Base-by-base conservation (phyloP, 805 yeast genomes). In the Lachancea cidri region DNA sequence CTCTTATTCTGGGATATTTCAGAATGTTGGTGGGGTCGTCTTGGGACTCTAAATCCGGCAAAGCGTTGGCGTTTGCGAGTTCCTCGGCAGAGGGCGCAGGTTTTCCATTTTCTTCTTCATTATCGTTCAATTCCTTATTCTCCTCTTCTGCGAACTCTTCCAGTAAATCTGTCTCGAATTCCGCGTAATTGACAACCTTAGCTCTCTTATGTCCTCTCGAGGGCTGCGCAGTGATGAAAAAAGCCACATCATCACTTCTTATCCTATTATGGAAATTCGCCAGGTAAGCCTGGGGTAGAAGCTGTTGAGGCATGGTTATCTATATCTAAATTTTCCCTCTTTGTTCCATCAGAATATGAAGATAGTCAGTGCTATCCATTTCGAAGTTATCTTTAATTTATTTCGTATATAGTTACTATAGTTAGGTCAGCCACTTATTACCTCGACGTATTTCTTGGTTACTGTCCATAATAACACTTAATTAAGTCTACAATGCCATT, bases 181-280 rank as follows among this genome's bases (percentile, higher is more conserved):
- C 96, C 0, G 96, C 93, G 56, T 88, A 88, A 58, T 84, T 86
- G 38, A 86, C 77, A 36, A 79, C 82, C 33, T 77, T 67, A 8
- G 86, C 80, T 52, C 96, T 71, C 59, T 86, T 87, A 25, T 87
- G 81, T 22, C 82, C 74, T 49, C 97, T 74, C 3, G 88, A 77
- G 2, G 86, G 85, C 17, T 83, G 81, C 1, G 87, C 83, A 2
- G 86, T 75, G 29, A 83, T 72, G 50, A 81, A 76, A 24, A 89
- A 65, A 2, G 94, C 79, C 25, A 87, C 85, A 43, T 81, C 79
- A 25, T 80, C 83, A 47, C 82, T 80, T 47, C 85, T 76, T 31
- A 87, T 71, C 48, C 97, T 69, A 39, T 84, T 76, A 30, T 79
- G 72, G 49, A 86, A 76, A 22, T 89, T 83, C 1, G 95, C 81